These are phyloP conservation scores for Psilocybe subaeruginosa DNA, from an alignment of 768 basidiomycete species.

Conservation along the genomic window DNA sequence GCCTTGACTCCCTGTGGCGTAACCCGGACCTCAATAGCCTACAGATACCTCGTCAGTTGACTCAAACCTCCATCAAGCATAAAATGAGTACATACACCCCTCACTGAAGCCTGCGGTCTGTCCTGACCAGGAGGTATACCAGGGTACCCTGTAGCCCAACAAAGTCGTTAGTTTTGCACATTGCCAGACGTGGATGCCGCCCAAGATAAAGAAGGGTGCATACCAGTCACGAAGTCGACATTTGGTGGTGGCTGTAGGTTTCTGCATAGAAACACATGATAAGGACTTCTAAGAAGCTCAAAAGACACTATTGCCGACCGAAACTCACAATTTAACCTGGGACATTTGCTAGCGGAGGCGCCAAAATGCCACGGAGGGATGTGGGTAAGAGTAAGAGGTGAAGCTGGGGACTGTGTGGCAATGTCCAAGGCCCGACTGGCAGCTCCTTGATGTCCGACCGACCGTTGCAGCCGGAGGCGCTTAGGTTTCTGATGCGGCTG, in stretches of 20 bases:
- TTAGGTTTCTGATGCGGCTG: constrained; percentile 15
- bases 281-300: neutral
- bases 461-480: constrained; percentile 19
- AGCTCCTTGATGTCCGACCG: constrained; percentile 6
- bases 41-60: constrained; percentile 2
- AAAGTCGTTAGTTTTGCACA: neutral
- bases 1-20: constrained; percentile 80
- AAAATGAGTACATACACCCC: constrained; percentile 63
- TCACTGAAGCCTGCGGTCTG: constrained; percentile 81
- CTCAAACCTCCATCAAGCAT: neutral
- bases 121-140: constrained; percentile 83
- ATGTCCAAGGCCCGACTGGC: constrained; percentile 7
- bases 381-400: constrained; percentile 25
- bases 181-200: neutral
- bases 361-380: constrained; percentile 14
- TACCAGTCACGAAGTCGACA: constrained; percentile 86
- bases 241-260: constrained; percentile 86
- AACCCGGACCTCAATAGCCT: constrained; percentile 88
- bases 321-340: constrained; percentile 38
- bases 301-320: neutral
- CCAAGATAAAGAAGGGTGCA: constrained; percentile 22
- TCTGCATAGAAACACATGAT: constrained; percentile 37
- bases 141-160: constrained; percentile 62
- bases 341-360: constrained; percentile 28
- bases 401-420: constrained; percentile 4